Evolutionary conservation across 768 basidiomycete species (phyloP), one percentile per base, ranked within the genome.

Genomic region (Postia placenta): DNA sequence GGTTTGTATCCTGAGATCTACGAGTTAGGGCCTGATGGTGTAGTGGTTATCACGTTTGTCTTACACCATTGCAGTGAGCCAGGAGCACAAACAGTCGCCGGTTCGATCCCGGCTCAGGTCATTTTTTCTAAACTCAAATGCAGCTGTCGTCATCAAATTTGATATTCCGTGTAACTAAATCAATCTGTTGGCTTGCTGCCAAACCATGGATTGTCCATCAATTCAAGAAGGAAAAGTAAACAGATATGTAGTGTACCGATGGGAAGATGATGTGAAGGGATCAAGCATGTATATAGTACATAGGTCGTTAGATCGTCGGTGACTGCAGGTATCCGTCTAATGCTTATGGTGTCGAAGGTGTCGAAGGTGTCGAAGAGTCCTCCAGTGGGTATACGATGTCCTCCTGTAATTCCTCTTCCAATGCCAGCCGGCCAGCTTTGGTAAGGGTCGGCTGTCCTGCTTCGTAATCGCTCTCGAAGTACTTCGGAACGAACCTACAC

Each of bases 361-460:
- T 9, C 38, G 7, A 17, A 9, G 38, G 6, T 9, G 38, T 22
- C 12, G 7, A 3, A 5, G 27, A 1, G n/a, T 30, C 40, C 38
- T 48, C 47, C 25, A 48, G n/a, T n/a, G 48, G 48, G 41, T 43
- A 49, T 38, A 49, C 50, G 14, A 51, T 53, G 41, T 59, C 55
- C 49, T 64, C 63, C 52, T 56, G 54, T 35, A 87, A 59, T 60
- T 94, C 90, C 52, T 87, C 84, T 63, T 89, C 78, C 12, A 96
- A 68, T 1, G 87, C 89, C 56, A 75, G 71, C 48, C 68, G 64
- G 4, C 94, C 94, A 37, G 75, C 85, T 0, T 68, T 72, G 0
- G 88, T 90, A 17, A 97, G 73, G 15, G 53, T 61, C 1, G 92
- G 80, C 48, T 77, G 73, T 11, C 94, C 94, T 11, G 74, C 73